Evolutionary conservation across 306 rosid species (phyloP), one percentile per base, ranked within the genome.

Genomic region (Vigna nakashimae): DNA sequence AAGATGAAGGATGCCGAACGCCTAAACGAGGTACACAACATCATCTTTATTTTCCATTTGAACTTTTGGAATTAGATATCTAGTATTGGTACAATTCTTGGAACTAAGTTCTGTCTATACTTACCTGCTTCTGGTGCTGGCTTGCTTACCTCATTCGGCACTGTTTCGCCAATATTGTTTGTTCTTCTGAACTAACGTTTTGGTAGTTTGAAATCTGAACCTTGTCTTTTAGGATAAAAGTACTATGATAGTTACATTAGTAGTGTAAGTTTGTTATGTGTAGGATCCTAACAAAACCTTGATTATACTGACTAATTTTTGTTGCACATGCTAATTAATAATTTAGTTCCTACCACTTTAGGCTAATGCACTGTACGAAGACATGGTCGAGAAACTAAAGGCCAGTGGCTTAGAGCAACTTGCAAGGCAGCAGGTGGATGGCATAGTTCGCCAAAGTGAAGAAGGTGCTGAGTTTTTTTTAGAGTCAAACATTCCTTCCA

Each of bases 1-100:
- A 95, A 96, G 84, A 96, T 96, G 99, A 89, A 92, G 90, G 99
- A 96, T 26, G 99, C 99, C n/a, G 98, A 96, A 76, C 99, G 98
- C 69, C 87, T 96, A 22, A 96, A 96, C 66, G 99, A 92, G 99
- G 99, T 96, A 85, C 8, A 85, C 13, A 58, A 26, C 45, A 51
- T 63, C 40, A 58, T 65, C 32, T 69, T 9, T 67, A 38, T 58
- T 40, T 58, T 46, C 59, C 24, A 46, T 18, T 71, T 69, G 36
- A 63, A 57, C 49, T 48, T 66, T 15, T 11, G 51, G 51, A 64
- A 59, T 46, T 52, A 69, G 50, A 34, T 77, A 22, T 84, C 53
- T 18, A 22, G 66, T 82, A 38, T 65, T 40, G 4, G 59, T 86
- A 59, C 40, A 52, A 68, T 48, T 30, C 55, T 79, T 75, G 75